These are phyloP conservation scores for Hygrocybe coccinea DNA, from an alignment of 768 basidiomycete species.

Conservation along the genomic window DNA sequence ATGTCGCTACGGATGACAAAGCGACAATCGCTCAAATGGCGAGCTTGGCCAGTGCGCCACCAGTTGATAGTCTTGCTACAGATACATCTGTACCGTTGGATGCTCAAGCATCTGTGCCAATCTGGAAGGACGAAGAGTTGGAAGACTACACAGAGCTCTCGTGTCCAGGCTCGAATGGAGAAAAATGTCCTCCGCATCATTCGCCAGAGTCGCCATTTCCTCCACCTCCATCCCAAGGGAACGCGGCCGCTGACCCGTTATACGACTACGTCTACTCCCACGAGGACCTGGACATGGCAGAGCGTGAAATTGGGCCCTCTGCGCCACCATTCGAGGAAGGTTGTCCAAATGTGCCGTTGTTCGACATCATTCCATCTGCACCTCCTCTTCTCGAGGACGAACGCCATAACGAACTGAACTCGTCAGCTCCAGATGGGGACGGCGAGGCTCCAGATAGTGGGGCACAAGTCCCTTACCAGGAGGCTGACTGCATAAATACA, in stretches of 20 bases:
- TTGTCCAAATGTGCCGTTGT: slow-evolving; percentile 30
- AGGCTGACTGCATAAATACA: background rate
- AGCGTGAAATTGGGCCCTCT: slow-evolving; percentile 36
- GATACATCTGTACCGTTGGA: slow-evolving; percentile 17
- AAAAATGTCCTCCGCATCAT: background rate
- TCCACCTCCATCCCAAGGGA: slow-evolving; percentile 44
- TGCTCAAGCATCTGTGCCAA: slow-evolving; percentile 43
- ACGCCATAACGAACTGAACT: background rate
- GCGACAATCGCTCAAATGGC: slow-evolving; percentile 49
- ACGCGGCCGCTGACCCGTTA: slow-evolving; percentile 36
- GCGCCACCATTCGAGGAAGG: slow-evolving; percentile 45
- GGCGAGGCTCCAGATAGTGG: background rate
- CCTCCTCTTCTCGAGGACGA: slow-evolving; percentile 30
- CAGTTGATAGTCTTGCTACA: slow-evolving; percentile 10
- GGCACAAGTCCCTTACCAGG: background rate
- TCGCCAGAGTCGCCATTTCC: slow-evolving; percentile 29
- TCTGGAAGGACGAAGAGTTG: slow-evolving; percentile 48
- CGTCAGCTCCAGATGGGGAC: background rate
- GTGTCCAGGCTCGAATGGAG: background rate
- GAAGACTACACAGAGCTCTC: slow-evolving; percentile 28
- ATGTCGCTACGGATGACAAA: slow-evolving; percentile 66
- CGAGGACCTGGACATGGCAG: slow-evolving; percentile 33
- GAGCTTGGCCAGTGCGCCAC: slow-evolving; percentile 50
- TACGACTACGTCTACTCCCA: slow-evolving; percentile 41
- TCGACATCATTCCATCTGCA: slow-evolving; percentile 44